A percentile compares a stretch with the other conserved stretches of the same genome.
phyloP scores from a whole-genome alignment of 345 rosid genomes.

The Boechera retrofracta region DNA sequence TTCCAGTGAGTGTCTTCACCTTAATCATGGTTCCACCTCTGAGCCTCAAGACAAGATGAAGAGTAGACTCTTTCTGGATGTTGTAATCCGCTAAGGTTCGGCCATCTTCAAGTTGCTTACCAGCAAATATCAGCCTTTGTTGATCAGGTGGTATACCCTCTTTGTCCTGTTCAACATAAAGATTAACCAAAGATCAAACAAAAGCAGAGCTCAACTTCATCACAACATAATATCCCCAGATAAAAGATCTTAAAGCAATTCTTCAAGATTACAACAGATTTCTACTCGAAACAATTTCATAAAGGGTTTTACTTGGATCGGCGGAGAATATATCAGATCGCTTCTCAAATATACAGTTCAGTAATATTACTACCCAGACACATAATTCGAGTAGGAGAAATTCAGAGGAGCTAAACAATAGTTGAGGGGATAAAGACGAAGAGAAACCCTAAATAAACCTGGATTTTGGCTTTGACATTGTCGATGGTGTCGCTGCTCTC shows the following conservation, averaged over 20 bases:
- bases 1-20: conserved; percentile 94
- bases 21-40: conserved; percentile 98
- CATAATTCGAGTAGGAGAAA: background rate
- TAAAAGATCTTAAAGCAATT: background rate
- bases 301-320: background rate
- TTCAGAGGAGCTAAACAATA: background rate
- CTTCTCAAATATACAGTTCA: background rate
- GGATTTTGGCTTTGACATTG: conserved; percentile 65
- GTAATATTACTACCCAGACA: background rate
- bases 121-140: conserved; percentile 93
- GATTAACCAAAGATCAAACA: background rate
- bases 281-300: conserved; percentile 5
- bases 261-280: background rate
- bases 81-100: conserved; percentile 88
- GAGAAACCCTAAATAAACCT: conserved; percentile 45
- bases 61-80: conserved; percentile 96
- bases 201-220: conserved; percentile 1
- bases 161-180: conserved; percentile 62
- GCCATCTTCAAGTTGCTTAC: conserved; percentile 96
- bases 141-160: conserved; percentile 98
- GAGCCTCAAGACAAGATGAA: conserved; percentile 89
- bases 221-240: background rate
- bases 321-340: conserved; percentile 20
- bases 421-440: background rate
- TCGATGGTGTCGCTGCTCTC: conserved; percentile 65